Percentiles rank a stretch among this genome's conserved stretches.
Conservation (phyloP, 2,329 filamentous ascomycete genomes). For the Pestalotiopsis sp. region DNA sequence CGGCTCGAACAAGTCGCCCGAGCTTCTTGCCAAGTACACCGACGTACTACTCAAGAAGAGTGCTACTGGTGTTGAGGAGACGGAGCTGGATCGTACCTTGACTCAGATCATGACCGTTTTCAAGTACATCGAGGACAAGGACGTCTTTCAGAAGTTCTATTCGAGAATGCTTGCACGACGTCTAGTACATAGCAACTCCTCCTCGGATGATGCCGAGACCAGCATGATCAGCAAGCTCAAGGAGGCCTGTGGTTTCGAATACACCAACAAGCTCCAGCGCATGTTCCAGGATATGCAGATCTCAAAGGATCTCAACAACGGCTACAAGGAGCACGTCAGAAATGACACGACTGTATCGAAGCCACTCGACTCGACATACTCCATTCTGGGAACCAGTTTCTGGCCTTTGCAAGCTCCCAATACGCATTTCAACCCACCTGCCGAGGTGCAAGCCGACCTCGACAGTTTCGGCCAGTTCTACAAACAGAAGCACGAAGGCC, state of each 20-base stretch:
- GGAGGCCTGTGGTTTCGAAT: conserved; percentile 97
- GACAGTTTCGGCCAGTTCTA: conserved; percentile 92
- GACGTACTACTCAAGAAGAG: conserved; percentile 93
- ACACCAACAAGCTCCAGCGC: conserved; percentile 98
- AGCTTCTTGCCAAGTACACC: conserved; percentile 92
- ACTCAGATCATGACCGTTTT: conserved; percentile 98
- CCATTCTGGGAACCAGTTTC: conserved; percentile 93
- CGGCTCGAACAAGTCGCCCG: conserved; percentile 90
- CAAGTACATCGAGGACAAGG: conserved; percentile 99
- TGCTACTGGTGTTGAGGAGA: conserved; percentile 88
- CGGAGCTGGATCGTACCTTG: conserved; percentile 86
- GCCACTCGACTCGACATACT: conserved; percentile 83
- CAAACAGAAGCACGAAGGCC: conserved; percentile 93
- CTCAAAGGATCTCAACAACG: conserved; percentile 91
- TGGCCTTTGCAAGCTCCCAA: conserved; percentile 90
- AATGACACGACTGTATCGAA: conserved; percentile 69
- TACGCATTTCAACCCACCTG: conserved; percentile 85
- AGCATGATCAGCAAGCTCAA: conserved; percentile 99
- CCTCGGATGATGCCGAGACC: conserved; percentile 95
- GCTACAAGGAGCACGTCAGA: conserved; percentile 78
- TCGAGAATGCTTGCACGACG: conserved; percentile 94
- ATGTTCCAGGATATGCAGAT: conserved; percentile 99
- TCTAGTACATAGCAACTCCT: conserved; percentile 91
- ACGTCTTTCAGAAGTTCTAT: conserved; percentile 99
- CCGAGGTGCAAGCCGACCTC: conserved; percentile 82